Percentiles rank a stretch among this genome's conserved stretches.
These are phyloP conservation scores for Parafenestella ontariensis DNA, from an alignment of 2,329 filamentous ascomycete genomes.

Conservation along the genomic window DNA sequence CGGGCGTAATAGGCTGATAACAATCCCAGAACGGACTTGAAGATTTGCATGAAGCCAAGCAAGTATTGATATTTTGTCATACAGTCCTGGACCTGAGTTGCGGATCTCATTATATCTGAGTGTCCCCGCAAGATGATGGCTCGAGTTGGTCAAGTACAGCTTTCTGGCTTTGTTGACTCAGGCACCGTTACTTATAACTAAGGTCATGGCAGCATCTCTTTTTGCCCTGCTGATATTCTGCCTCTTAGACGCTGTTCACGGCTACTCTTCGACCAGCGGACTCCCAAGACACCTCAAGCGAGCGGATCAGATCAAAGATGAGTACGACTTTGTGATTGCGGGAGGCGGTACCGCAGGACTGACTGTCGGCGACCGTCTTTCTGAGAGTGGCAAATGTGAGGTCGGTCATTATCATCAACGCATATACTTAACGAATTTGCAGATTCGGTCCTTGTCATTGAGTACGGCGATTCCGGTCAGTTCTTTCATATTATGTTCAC, in stretches of 20 bases:
- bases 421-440: neutral
- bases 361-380: conserved; percentile 14
- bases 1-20: neutral
- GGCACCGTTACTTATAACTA: too few relatives aligned
- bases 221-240: neutral
- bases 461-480: conserved; percentile 2
- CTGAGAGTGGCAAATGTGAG: conserved; percentile 1
- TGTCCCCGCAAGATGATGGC: too few relatives aligned
- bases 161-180: too few relatives aligned
- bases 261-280: neutral
- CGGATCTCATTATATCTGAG: too few relatives aligned
- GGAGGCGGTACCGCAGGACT: conserved; percentile 19
- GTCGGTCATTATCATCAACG: neutral
- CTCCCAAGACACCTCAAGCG: neutral
- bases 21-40: neutral
- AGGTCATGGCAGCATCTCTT: neutral
- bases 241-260: neutral
- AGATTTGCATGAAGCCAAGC: neutral
- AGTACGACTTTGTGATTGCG: conserved; percentile 19
- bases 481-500: neutral
- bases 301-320: neutral
- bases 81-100: too few relatives aligned
- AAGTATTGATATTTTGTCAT: too few relatives aligned
- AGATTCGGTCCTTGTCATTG: conserved; percentile 7
- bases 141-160: too few relatives aligned